These are phyloP conservation scores for Alternaria incomplexa DNA, from an alignment of 2,329 filamentous ascomycete genomes.

Conservation along the genomic window DNA sequence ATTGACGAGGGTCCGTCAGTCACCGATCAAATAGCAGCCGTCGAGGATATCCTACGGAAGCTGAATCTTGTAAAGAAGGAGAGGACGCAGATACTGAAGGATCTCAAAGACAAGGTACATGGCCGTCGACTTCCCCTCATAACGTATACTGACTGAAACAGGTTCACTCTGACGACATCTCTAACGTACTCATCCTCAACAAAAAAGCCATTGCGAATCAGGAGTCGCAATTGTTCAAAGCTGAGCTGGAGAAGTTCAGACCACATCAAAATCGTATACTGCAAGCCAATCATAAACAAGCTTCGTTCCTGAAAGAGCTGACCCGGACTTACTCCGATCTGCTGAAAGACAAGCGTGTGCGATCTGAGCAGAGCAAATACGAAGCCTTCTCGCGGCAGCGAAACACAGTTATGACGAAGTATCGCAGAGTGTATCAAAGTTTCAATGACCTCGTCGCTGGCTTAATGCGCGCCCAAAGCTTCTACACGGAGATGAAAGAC, in stretches of 20 bases:
- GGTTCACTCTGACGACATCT: constrained; percentile 97
- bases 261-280: constrained; percentile 89
- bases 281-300: constrained; percentile 95
- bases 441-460: constrained; percentile 90
- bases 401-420: constrained; percentile 79
- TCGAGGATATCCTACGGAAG: constrained; percentile 91
- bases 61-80: constrained; percentile 92
- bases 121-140: not conserved
- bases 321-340: constrained; percentile 85
- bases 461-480: constrained; percentile 84
- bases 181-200: constrained; percentile 94
- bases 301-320: constrained; percentile 91
- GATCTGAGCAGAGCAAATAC: constrained; percentile 93
- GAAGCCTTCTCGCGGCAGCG: constrained; percentile 85
- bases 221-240: constrained; percentile 89
- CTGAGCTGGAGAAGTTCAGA: constrained; percentile 96
- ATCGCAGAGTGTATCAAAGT: constrained; percentile 89
- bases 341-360: constrained; percentile 90
- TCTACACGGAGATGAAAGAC: constrained; percentile 95
- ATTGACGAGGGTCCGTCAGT: constrained; percentile 84
- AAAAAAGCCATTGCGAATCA: constrained; percentile 95
- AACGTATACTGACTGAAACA: constrained; percentile 47
- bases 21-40: constrained; percentile 83
- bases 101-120: constrained; percentile 93
- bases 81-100: constrained; percentile 88